phyloP scores from a whole-genome alignment of 495 filamentous ascomycete species.

The Lasiosphaeris hirsuta region DNA sequence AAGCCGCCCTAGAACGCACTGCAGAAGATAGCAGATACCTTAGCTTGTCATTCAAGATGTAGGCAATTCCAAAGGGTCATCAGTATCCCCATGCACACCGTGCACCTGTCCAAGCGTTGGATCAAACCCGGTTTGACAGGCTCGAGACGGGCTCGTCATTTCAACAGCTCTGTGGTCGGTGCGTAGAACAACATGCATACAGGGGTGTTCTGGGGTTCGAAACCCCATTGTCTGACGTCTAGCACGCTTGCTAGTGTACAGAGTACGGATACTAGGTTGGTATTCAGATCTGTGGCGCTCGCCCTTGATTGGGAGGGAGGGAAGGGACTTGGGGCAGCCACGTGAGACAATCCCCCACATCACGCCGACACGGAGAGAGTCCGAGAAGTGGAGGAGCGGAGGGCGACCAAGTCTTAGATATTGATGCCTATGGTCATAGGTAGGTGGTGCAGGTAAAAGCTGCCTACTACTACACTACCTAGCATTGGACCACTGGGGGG shows the following conservation, averaged over 20 bases:
- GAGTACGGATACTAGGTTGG: too few relatives aligned
- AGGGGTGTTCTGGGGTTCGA: too few relatives aligned
- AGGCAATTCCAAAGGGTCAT: not conserved
- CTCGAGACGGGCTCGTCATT: not conserved
- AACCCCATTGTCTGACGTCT: too few relatives aligned
- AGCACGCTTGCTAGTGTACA: too few relatives aligned
- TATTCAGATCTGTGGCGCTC: too few relatives aligned
- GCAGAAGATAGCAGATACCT: not conserved
- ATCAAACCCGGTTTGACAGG: slow-evolving; percentile 14
- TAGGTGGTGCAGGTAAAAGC: too few relatives aligned
- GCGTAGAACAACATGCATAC: too few relatives aligned
- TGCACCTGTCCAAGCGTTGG: slow-evolving; percentile 7
- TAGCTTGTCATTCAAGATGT: not conserved
- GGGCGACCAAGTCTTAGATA: too few relatives aligned
- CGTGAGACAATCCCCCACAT: not conserved
- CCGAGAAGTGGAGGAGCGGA: not conserved
- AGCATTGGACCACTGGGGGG: too few relatives aligned
- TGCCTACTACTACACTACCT: too few relatives aligned
- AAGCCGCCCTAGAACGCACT: too few relatives aligned
- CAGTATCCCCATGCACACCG: not conserved
- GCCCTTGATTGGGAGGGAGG: too few relatives aligned
- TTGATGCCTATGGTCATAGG: not conserved
- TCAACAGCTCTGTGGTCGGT: not conserved
- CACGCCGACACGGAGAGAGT: not conserved
- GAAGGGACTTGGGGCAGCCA: not conserved